Percentiles rank a stretch among this genome's conserved stretches.
These are phyloP conservation scores for Salix exigua DNA, from an alignment of 345 rosid genomes.

Conservation along the genomic window DNA sequence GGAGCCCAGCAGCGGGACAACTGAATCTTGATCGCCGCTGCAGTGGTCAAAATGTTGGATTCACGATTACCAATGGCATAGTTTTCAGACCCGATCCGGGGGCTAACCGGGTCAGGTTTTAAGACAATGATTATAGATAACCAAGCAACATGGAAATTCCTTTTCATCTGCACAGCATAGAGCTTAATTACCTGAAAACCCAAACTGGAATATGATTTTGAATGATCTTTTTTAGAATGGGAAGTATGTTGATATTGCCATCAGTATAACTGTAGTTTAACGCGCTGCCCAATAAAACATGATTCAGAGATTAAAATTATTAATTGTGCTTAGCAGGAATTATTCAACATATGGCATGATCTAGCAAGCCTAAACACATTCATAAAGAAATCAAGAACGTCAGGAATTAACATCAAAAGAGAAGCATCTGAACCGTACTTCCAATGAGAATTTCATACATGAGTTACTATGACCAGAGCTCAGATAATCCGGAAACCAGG, in stretches of 20 bases:
- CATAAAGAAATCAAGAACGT: background rate
- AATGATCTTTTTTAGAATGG: slow-evolving; percentile 64
- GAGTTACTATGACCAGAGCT: background rate
- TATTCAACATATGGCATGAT: background rate
- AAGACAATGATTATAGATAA: background rate
- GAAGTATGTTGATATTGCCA: slow-evolving; percentile 61
- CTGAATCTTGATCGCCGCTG: slow-evolving; percentile 90
- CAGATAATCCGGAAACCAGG: background rate
- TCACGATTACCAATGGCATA: too few species aligned
- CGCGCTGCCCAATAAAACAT: slow-evolving; percentile 35
- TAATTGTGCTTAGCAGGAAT: background rate
- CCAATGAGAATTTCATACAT: background rate
- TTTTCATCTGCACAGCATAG: background rate
- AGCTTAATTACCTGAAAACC: slow-evolving; percentile 61
- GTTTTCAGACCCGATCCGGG: too few species aligned
- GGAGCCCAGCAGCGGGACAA: slow-evolving; percentile 74
- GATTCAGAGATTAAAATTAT: background rate
- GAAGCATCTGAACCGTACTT: background rate
- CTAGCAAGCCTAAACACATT: background rate
- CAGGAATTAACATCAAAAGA: background rate
- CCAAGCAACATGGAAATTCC: background rate
- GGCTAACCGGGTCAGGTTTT: too few species aligned
- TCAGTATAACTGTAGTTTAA: slow-evolving; percentile 56
- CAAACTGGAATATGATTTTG: slow-evolving; percentile 60
- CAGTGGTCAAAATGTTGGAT: background rate